Percentiles rank a stretch among this genome's conserved stretches.
phyloP scores from a whole-genome alignment of 495 filamentous ascomycete genomes.

The Barbatosphaeria neglecta region DNA sequence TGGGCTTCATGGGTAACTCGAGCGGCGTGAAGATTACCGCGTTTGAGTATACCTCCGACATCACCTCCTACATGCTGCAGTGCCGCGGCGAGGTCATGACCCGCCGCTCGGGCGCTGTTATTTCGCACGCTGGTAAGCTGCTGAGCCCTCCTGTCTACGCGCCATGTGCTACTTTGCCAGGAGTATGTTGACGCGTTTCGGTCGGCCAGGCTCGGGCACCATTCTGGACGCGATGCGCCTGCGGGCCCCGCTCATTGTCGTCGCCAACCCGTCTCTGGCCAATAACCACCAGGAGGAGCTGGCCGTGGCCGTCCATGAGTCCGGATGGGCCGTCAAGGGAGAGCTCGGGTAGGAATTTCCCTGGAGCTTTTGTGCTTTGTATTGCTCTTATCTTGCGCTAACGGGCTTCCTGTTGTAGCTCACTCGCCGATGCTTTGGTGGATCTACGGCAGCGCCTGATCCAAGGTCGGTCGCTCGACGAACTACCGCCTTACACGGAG shows the following conservation, averaged over 20 bases:
- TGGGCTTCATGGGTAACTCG: conserved; percentile 7
- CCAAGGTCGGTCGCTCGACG: conserved; percentile 15
- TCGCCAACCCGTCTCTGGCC: conserved; percentile 72
- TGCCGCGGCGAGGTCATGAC: conserved; percentile 16
- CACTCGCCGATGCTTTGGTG: conserved; percentile 16
- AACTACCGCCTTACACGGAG: conserved; percentile 14
- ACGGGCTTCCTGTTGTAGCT: no score
- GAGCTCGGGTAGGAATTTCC: conserved; percentile 40
- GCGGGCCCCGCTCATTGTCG: conserved; percentile 62
- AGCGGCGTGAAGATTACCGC: conserved; percentile 38
- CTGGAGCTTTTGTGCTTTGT: background rate
- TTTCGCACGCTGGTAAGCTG: conserved; percentile 75
- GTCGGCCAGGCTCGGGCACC: conserved; percentile 80
- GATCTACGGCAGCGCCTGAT: conserved; percentile 4
- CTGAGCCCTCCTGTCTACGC: background rate
- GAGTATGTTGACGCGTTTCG: no score
- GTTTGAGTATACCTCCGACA: conserved; percentile 52
- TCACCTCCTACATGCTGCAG: conserved; percentile 42
- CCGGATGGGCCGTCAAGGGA: conserved; percentile 60
- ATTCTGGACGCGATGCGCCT: conserved; percentile 67
- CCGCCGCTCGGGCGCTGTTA: conserved; percentile 50
- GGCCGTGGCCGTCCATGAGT: conserved; percentile 54
- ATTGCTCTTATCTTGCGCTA: no score
- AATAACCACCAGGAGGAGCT: conserved; percentile 90
- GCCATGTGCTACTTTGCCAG: background rate